A percentile compares a stretch with the other conserved stretches of the same genome.
These are phyloP conservation scores for Metarhizium guizhouense DNA, from an alignment of 2,329 filamentous ascomycete species.

Conservation along the genomic window DNA sequence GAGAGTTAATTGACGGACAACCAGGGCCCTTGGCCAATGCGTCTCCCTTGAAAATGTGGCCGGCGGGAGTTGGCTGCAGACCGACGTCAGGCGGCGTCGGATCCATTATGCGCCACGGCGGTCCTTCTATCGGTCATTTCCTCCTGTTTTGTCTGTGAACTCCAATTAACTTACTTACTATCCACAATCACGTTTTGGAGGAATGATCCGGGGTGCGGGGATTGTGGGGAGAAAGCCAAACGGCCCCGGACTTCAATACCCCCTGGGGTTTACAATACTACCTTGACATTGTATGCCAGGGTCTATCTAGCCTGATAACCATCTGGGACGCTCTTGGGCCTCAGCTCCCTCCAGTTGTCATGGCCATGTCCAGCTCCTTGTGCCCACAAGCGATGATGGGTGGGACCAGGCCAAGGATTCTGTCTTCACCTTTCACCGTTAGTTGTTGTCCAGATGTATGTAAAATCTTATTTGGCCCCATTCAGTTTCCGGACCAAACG, in stretches of 20 bases:
- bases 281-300: not conserved
- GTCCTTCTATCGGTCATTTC: not conserved
- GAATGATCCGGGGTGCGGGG: constrained; percentile 2
- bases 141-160: not conserved
- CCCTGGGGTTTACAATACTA: not conserved
- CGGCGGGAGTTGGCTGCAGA: not conserved
- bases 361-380: not conserved
- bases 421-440: not conserved
- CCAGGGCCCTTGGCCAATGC: not conserved
- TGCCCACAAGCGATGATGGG: not conserved
- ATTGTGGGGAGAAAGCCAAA: constrained; percentile 4
- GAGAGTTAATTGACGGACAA: not conserved
- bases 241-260: no score
- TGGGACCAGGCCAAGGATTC: not conserved
- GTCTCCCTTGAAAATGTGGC: not conserved
- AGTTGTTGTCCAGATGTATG: not conserved
- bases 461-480: not conserved
- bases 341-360: not conserved
- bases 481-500: not conserved
- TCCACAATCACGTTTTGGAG: constrained; percentile 1
- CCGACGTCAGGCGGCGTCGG: constrained; percentile 1
- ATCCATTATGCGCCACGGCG: not conserved
- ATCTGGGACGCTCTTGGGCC: not conserved
- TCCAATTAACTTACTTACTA: not conserved
- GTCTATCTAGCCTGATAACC: no score